These are phyloP conservation scores for Teratosphaeria zuluensis DNA, from an alignment of 2,329 filamentous ascomycete genomes.

Conservation along the genomic window DNA sequence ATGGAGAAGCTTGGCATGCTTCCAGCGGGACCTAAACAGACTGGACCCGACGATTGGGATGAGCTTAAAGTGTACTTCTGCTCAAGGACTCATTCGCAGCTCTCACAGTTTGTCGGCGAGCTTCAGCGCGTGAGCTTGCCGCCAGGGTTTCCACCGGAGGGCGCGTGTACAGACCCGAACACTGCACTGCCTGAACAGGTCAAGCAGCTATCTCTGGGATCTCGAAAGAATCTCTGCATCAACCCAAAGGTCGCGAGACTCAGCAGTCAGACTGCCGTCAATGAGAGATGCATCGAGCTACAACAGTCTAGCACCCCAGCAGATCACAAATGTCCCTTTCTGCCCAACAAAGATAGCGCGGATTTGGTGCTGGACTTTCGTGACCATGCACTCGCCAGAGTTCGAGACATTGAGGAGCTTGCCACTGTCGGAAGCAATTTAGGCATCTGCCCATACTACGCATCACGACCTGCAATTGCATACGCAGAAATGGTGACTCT, in stretches of 20 bases:
- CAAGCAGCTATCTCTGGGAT: slow-evolving; percentile 76
- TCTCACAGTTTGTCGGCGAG: slow-evolving; percentile 80
- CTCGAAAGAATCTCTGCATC: slow-evolving; percentile 81
- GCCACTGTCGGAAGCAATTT: slow-evolving; percentile 66
- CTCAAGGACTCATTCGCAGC: slow-evolving; percentile 83
- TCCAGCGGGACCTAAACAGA: slow-evolving; percentile 26
- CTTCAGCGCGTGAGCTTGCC: slow-evolving; percentile 69
- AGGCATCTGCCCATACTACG: slow-evolving; percentile 88
- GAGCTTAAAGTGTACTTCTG: slow-evolving; percentile 84
- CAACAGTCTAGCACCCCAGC: slow-evolving; percentile 59
- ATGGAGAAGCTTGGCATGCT: slow-evolving; percentile 51
- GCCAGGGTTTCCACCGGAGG: slow-evolving; percentile 45
- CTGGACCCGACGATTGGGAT: slow-evolving; percentile 46
- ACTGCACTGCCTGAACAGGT: slow-evolving; percentile 46
- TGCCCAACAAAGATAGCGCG: slow-evolving; percentile 70
- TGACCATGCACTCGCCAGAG: slow-evolving; percentile 70
- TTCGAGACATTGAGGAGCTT: slow-evolving; percentile 91
- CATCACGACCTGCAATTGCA: slow-evolving; percentile 73
- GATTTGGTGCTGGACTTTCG: slow-evolving; percentile 68
- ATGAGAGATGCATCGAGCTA: slow-evolving; percentile 82
- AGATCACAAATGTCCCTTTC: slow-evolving; percentile 62
- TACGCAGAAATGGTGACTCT: slow-evolving; percentile 73
- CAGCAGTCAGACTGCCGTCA: slow-evolving; percentile 66
- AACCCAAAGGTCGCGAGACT: slow-evolving; percentile 71
- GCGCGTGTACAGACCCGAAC: not conserved